Evolutionary conservation across 495 filamentous ascomycete species (phyloP).

Genomic region (Lepraria neglecta): DNA sequence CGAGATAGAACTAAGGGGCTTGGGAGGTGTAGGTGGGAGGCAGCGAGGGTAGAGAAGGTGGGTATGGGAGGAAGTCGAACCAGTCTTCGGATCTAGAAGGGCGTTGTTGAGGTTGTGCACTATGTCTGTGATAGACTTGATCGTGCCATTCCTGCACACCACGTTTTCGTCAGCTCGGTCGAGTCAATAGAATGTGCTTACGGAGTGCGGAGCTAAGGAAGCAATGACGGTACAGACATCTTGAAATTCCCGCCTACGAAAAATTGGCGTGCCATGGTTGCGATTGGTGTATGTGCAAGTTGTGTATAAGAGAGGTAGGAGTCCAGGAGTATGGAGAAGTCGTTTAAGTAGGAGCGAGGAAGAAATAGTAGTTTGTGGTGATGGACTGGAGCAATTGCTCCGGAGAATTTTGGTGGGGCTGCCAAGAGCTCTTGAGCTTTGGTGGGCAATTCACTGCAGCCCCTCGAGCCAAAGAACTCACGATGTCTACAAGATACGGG

Average conservation of each 20-base stretch:
- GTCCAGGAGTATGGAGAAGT: neutral
- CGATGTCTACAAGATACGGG: no score
- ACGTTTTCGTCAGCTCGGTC: neutral
- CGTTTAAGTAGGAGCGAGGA: neutral
- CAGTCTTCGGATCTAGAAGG: constrained; percentile 59
- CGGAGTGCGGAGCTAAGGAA: constrained; percentile 9
- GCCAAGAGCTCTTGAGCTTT: neutral
- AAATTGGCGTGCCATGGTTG: constrained; percentile 87
- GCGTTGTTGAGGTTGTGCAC: constrained; percentile 79
- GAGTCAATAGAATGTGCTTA: neutral
- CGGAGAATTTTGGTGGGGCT: constrained; percentile 13
- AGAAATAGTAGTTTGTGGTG: neutral
- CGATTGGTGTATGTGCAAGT: neutral
- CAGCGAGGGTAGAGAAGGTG: constrained; percentile 1
- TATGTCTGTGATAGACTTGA: constrained; percentile 78
- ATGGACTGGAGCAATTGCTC: neutral
- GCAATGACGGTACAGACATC: constrained; percentile 54
- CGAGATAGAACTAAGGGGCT: neutral
- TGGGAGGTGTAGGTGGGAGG: neutral
- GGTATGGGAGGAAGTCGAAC: constrained; percentile 37
- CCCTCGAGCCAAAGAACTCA: no score
- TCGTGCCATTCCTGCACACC: constrained; percentile 77
- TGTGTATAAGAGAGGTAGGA: neutral
- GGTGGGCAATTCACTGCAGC: no score
- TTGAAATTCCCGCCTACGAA: constrained; percentile 99